phyloP scores from a whole-genome alignment of 768 basidiomycete species.

The Termitomyces sp. region DNA sequence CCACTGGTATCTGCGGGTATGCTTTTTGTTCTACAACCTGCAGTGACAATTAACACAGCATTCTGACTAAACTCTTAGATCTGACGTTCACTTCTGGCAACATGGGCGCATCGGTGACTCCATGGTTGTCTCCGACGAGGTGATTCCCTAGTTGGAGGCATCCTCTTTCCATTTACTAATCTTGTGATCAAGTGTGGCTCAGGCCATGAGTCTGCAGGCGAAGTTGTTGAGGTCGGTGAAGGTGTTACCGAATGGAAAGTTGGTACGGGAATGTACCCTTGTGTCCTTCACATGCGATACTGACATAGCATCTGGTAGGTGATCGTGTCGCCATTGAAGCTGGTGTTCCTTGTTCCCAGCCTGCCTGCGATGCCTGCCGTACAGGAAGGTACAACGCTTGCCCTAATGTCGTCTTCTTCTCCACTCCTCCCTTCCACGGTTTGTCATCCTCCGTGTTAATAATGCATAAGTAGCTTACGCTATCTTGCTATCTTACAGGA shows the following conservation, averaged over 20 bases:
- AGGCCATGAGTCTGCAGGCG: conserved; percentile 67
- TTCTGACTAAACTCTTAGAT: conserved; percentile 29
- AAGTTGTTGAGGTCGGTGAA: conserved; percentile 58
- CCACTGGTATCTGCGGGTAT: conserved; percentile 68
- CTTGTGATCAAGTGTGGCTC: conserved; percentile 46
- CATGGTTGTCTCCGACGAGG: conserved; percentile 67
- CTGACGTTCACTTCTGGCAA: conserved; percentile 71
- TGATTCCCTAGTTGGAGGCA: conserved; percentile 11
- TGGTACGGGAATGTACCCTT: conserved; percentile 26
- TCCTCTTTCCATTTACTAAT: not conserved
- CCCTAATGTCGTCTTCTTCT: conserved; percentile 58
- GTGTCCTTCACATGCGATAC: not conserved
- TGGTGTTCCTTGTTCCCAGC: conserved; percentile 61
- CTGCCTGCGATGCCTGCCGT: conserved; percentile 55
- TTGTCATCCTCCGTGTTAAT: not conserved
- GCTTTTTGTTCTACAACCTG: conserved; percentile 13
- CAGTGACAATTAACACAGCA: not conserved
- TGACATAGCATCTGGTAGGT: conserved; percentile 24
- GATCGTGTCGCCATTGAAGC: conserved; percentile 68
- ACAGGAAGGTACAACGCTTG: conserved; percentile 65
- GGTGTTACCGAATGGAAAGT: conserved; percentile 63
- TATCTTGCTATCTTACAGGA: conserved; percentile 25
- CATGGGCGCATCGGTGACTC: conserved; percentile 64
- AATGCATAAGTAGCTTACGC: not conserved
- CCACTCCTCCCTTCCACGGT: conserved; percentile 68